Conservation (phyloP, 2,329 filamentous ascomycete species). For the Aspergillus ibericus region DNA sequence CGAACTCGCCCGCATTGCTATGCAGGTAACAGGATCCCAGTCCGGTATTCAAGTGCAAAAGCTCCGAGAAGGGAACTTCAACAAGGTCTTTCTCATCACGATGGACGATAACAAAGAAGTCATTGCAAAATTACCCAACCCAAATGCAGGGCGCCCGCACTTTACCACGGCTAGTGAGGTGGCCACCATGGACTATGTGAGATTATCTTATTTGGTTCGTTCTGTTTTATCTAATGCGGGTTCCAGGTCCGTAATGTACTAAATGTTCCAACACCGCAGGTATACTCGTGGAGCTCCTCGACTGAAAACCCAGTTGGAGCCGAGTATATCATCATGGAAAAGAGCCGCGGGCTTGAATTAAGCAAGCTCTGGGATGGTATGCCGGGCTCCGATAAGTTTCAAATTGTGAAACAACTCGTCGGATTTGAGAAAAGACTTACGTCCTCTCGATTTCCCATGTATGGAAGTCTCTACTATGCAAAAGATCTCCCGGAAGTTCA, state of each 20-base stretch:
- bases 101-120: slow-evolving; percentile 20
- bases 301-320: neutral
- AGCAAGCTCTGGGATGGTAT: slow-evolving; percentile 30
- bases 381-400: slow-evolving; percentile 20
- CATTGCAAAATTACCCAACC: slow-evolving; percentile 25
- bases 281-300: slow-evolving; percentile 1
- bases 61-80: neutral
- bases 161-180: slow-evolving; percentile 27
- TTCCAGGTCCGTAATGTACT: slow-evolving; percentile 1
- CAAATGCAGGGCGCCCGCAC: slow-evolving; percentile 19
- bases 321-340: slow-evolving; percentile 15
- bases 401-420: slow-evolving; percentile 29
- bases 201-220: neutral
- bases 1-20: neutral
- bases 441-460: slow-evolving; percentile 24
- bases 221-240: neutral
- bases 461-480: slow-evolving; percentile 30
- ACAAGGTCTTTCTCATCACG: slow-evolving; percentile 9
- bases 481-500: slow-evolving; percentile 21
- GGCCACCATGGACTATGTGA: slow-evolving; percentile 21
- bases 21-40: neutral
- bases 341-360: slow-evolving; percentile 27
- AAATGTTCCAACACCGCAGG: neutral
- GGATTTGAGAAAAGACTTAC: slow-evolving; percentile 6
- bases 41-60: neutral